A percentile compares a stretch with the other conserved stretches of the same genome.
Evolutionary conservation across 106 monocot genomes (phyloP).

Genomic region (Dactylorhiza incarnata): DNA sequence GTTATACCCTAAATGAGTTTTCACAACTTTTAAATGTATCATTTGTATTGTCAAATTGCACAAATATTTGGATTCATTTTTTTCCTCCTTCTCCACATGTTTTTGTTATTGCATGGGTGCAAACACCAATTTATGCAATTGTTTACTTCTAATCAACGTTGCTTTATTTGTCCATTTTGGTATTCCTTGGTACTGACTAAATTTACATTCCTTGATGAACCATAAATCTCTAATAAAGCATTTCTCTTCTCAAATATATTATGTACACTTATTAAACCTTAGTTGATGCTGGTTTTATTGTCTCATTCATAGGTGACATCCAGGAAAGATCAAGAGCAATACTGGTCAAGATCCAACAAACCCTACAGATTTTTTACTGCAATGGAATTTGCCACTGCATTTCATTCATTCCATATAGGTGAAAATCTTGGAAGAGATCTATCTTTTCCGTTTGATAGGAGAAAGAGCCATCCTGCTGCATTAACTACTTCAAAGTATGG

Average conservation of each 20-base stretch:
- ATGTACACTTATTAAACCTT: not conserved
- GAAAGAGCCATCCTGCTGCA: constrained; percentile 38
- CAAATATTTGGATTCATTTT: not conserved
- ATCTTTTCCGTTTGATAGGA: constrained; percentile 22
- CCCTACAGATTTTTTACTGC: constrained; percentile 24
- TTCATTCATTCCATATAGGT: constrained; percentile 33
- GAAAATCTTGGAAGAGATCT: constrained; percentile 20
- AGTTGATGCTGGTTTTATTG: not conserved
- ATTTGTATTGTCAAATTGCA: not conserved
- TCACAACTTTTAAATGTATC: not conserved
- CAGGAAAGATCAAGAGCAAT: constrained; percentile 41
- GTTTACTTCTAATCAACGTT: not conserved
- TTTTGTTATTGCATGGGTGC: not conserved
- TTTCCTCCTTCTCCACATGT: not conserved
- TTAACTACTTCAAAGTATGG: constrained; percentile 33
- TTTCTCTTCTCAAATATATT: too few relatives aligned
- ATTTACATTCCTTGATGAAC: not conserved
- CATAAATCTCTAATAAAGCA: not conserved
- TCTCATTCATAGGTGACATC: constrained; percentile 32
- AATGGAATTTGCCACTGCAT: constrained; percentile 30
- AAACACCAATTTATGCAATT: not conserved
- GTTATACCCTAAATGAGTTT: not conserved
- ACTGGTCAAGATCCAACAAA: constrained; percentile 23
- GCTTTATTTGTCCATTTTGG: not conserved
- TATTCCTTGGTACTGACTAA: not conserved